Evolutionary conservation across 2,329 filamentous ascomycete species (phyloP).

Genomic region (Cladosporium sp.): DNA sequence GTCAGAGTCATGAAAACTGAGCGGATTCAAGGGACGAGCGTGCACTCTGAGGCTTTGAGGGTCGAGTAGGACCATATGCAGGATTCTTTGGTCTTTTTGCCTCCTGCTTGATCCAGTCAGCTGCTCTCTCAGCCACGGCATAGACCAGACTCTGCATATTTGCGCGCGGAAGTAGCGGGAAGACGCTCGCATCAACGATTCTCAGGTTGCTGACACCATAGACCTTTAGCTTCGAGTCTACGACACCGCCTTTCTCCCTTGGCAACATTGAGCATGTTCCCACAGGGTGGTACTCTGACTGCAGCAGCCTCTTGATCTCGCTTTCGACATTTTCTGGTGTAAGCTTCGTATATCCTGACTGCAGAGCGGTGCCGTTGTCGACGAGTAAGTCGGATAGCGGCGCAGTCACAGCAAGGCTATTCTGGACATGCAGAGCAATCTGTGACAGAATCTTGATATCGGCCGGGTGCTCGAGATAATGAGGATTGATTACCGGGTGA

Average conservation of each 20-base stretch:
- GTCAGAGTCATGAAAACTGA: too few relatives aligned
- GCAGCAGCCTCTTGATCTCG: conserved; percentile 11
- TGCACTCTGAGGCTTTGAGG: too few relatives aligned
- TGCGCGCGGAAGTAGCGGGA: conserved; percentile 22
- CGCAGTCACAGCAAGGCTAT: conserved; percentile 12
- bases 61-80: too few relatives aligned
- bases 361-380: not conserved
- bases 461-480: conserved; percentile 39
- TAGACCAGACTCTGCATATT: conserved; percentile 16
- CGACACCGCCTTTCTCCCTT: conserved; percentile 21
- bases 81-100: not conserved
- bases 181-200: conserved; percentile 26
- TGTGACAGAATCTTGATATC: conserved; percentile 37
- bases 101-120: conserved; percentile 2
- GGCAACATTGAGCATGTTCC: conserved; percentile 27
- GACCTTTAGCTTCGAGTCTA: conserved; percentile 23
- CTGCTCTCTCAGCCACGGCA: conserved; percentile 16
- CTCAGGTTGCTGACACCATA: conserved; percentile 23
- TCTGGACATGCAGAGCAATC: conserved; percentile 14
- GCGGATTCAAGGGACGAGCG: too few relatives aligned
- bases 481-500: conserved; percentile 22
- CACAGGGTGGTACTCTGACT: conserved; percentile 21
- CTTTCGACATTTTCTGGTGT: conserved; percentile 3
- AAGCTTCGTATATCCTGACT: not conserved
- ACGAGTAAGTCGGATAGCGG: conserved; percentile 1